phyloP scores from a whole-genome alignment of 2,329 filamentous ascomycete species.

The Paecilomyces dactylethromorphus region DNA sequence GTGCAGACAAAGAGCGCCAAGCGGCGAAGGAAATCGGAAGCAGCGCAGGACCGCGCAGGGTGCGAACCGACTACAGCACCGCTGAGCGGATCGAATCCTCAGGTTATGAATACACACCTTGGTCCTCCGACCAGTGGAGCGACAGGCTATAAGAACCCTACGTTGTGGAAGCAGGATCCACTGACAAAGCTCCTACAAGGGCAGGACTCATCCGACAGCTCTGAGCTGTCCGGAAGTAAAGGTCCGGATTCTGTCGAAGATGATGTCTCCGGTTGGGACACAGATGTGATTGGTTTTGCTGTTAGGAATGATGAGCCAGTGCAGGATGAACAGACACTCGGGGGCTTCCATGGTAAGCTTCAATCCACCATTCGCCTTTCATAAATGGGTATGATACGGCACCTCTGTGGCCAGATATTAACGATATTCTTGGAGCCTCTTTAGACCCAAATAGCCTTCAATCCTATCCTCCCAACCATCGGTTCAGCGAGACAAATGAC shows the following conservation, averaged over 20 bases:
- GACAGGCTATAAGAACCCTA: not conserved
- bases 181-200: not conserved
- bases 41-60: not conserved
- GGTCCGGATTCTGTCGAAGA: not conserved
- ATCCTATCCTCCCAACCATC: not conserved
- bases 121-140: not conserved
- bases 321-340: not conserved
- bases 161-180: not conserved
- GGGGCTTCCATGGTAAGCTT: not conserved
- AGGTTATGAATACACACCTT: not conserved
- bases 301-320: slow-evolving; percentile 3
- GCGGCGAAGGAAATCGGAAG: slow-evolving; percentile 3
- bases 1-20: slow-evolving; percentile 11
- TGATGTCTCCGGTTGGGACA: not conserved
- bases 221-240: not conserved
- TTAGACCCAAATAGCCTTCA: not conserved
- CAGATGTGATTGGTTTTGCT: not conserved
- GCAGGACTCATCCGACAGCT: not conserved
- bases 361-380: not conserved
- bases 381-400: no score
- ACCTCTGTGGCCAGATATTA: not conserved
- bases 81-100: not conserved
- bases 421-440: not conserved
- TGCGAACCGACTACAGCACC: not conserved
- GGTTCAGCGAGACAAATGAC: not conserved